Base-by-base conservation (phyloP, 768 basidiomycete genomes). In the Mycena galericulata region DNA sequence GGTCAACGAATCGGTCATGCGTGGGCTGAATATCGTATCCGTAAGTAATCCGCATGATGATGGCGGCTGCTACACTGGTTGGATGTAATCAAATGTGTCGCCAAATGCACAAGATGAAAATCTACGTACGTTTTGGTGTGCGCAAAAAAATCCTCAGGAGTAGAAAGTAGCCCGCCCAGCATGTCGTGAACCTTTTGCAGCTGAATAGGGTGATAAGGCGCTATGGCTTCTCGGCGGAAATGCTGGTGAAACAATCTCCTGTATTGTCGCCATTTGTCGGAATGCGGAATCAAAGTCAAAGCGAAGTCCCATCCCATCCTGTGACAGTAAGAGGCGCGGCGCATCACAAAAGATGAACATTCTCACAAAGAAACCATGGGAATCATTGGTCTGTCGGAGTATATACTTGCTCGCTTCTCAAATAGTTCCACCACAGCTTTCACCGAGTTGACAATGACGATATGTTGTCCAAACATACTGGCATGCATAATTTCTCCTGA, bases 251-350 rank as follows among this genome's bases (percentile, higher is more conserved):
- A 75, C 8, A 79, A 56, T 29, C 75, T 70, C 30, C 80, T 71
- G 40, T 79, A 75, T 11, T n/a, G 41, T 38, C 78, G 73, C 82
- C 81, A 82, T 43, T 41, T 32, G 0, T 77, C 71, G 1, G 75
- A 76, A 36, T 81, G 77, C 14, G 64, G 72, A 68, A 78, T 75
- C 5, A 81, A 36, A 2, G 53, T 76, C 9, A 75, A 24, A 64
- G 73, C 76, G 58, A 77, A 79, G 17, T 78, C 70, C 79, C 77
- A 82, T 9, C 79, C 80, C 75, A 79, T 47, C 18, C 65, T 76
- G n/a, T 47, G 74, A n/a, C 20, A 32, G 29, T 1, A n/a, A n/a
- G 0, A 22, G 4, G n/a, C 8, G 14, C 6, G 34, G 34, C n/a
- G n/a, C n/a, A n/a, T n/a, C n/a, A n/a, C n/a, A 14, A 36, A 36